Conservation (phyloP, 352 stramenopile species). For the Globisporangium echinulatum region DNA sequence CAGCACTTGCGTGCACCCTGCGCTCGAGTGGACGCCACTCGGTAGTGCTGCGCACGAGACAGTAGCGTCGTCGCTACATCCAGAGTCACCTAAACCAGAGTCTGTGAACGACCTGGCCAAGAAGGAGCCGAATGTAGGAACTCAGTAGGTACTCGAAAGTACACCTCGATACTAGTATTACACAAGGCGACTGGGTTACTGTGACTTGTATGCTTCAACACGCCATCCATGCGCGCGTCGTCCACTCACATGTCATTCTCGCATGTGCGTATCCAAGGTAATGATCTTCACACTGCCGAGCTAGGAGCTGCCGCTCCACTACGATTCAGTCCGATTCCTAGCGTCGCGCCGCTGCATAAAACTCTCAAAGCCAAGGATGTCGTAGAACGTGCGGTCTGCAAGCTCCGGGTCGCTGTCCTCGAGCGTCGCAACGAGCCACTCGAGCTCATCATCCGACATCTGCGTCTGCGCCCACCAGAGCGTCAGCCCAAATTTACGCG, state of each 20-base stretch:
- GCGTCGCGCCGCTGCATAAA: conserved; percentile 28
- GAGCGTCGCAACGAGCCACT: conserved; percentile 57
- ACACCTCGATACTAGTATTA: no score
- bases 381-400: conserved; percentile 56
- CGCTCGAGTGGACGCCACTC: not conserved
- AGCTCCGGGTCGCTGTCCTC: conserved; percentile 23
- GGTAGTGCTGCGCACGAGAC: not conserved
- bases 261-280: no score
- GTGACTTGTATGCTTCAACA: no score
- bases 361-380: conserved; percentile 56
- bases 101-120: not conserved
- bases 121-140: no score
- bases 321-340: no score
- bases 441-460: conserved; percentile 39
- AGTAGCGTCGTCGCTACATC: not conserved
- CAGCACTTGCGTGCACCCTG: conserved; percentile 3
- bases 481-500: conserved; percentile 46
- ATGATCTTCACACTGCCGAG: no score
- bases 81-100: not conserved
- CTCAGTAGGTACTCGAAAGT: no score
- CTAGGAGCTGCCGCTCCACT: not conserved
- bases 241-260: no score
- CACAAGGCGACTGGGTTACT: no score
- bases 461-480: conserved; percentile 63
- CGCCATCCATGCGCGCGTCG: no score